Base-by-base conservation (phyloP, 345 rosid genomes). In the Abelmoschus esculentus region DNA sequence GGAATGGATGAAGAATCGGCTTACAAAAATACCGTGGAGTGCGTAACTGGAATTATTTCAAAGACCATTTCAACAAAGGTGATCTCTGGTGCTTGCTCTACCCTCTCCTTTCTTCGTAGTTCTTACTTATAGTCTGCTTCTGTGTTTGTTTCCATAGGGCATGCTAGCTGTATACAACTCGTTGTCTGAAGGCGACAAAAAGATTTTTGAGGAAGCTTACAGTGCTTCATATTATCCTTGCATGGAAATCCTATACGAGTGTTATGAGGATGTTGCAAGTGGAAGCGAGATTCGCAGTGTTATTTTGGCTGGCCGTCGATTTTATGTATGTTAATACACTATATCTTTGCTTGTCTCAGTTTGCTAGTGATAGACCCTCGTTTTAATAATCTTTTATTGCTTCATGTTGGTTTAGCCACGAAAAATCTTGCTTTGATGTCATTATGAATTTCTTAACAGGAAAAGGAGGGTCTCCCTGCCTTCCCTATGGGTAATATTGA, bases 11-110 rank as follows among this genome's bases (percentile, higher is more conserved):
- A 85, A 64, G 84, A 82, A 7, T 71, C 61, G 67, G 92, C 89
- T 52, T 87, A 82, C 81, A 83, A 82, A 58, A 82, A 87, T 50
- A 85, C 92, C 0, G 92, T 87, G 18, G 92, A 87, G 80, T 75
- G 89, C 79, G 80, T 87, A 53, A 85, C 88, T 1, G 89, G 92
- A 76, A 75, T 78, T 69, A 69, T 82, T 11, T 82, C 89, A 14
- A 83, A 62, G 67, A 85, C 83, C 56, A 87, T 85, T 68, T 87
- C 89, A 42, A 79, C 86, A 1, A 31, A 85, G 92, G 92, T 85
- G 36, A 11, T 12, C 57, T 60, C 47, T 66, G 32, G 67, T 19
- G 56, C 54, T 57, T 18, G 40, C 42, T 49, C 11, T 8, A 6
- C 64, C 47, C 52, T 67, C 53, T 49, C 67, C 19, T 66, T 63